Evolutionary conservation across 306 rosid species (phyloP).

Genomic region (Quercus aquifolioides): DNA sequence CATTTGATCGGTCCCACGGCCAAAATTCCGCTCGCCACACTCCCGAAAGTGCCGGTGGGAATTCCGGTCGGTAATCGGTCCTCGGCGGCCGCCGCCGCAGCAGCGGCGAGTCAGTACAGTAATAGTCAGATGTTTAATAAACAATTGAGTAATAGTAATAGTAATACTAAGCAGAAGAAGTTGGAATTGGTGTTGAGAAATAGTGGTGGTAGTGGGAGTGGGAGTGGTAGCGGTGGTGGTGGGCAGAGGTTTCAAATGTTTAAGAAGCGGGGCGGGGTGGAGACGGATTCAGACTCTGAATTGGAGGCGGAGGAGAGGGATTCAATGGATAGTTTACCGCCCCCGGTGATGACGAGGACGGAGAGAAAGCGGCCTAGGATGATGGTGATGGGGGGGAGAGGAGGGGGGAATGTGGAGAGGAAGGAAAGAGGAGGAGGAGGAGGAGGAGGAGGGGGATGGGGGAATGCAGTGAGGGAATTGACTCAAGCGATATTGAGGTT

Average conservation of each 20-base stretch:
- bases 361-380: conserved; percentile 57
- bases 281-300: conserved; percentile 33
- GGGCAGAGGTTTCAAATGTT: conserved; percentile 42
- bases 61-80: conserved; percentile 64
- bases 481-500: conserved; percentile 79
- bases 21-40: conserved; percentile 34
- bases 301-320: conserved; percentile 35
- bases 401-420: conserved; percentile 19
- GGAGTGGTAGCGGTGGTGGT: background rate
- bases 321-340: conserved; percentile 67
- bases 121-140: conserved; percentile 14
- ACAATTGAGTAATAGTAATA: conserved; percentile 12
- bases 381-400: background rate
- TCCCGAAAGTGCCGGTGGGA: conserved; percentile 54
- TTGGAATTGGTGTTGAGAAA: background rate
- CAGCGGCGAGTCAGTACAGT: conserved; percentile 32
- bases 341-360: conserved; percentile 23
- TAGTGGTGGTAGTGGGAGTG: background rate
- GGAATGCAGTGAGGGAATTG: conserved; percentile 74
- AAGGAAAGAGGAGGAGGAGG: conserved; percentile 25
- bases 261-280: conserved; percentile 33
- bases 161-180: too few relatives aligned
- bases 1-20: conserved; percentile 68
- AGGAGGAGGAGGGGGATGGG: conserved; percentile 45
- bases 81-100: background rate